These are phyloP conservation scores for Hypoxylon rickii DNA, from an alignment of 495 filamentous ascomycete species.

Conservation along the genomic window DNA sequence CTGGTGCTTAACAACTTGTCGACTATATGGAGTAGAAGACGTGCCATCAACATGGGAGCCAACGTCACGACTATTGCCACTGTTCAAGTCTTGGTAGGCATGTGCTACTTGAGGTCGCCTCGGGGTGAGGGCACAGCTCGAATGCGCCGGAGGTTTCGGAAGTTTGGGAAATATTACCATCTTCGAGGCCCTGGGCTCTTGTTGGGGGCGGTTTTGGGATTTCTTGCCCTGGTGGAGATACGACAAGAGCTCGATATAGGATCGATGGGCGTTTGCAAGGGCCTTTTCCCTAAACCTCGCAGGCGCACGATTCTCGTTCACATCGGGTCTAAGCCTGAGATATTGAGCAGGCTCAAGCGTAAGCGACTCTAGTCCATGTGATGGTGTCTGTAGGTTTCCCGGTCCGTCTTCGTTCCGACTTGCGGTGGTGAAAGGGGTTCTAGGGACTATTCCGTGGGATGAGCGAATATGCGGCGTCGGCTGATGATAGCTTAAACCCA, in stretches of 20 bases:
- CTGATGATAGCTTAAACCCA: conserved; percentile 16
- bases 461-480: conserved; percentile 29
- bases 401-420: conserved; percentile 26
- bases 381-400: conserved; percentile 35
- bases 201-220: conserved; percentile 37
- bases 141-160: conserved; percentile 39
- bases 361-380: conserved; percentile 44
- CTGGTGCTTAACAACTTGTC: conserved; percentile 21
- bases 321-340: conserved; percentile 2
- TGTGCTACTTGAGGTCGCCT: conserved; percentile 17
- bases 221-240: conserved; percentile 70
- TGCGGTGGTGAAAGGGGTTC: conserved; percentile 26
- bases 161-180: conserved; percentile 55
- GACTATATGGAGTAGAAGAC: conserved; percentile 23
- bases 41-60: conserved; percentile 25
- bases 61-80: conserved; percentile 1
- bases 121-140: conserved; percentile 14
- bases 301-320: conserved; percentile 46
- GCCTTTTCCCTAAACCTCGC: conserved; percentile 78
- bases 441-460: conserved; percentile 27
- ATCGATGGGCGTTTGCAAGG: conserved; percentile 80
- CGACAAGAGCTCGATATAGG: conserved; percentile 84
- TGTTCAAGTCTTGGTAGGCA: conserved; percentile 2
- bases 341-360: conserved; percentile 40
- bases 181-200: conserved; percentile 39